phyloP scores from a whole-genome alignment of 1,284 basidiomycete genomes.

The Trametes pubescens region DNA sequence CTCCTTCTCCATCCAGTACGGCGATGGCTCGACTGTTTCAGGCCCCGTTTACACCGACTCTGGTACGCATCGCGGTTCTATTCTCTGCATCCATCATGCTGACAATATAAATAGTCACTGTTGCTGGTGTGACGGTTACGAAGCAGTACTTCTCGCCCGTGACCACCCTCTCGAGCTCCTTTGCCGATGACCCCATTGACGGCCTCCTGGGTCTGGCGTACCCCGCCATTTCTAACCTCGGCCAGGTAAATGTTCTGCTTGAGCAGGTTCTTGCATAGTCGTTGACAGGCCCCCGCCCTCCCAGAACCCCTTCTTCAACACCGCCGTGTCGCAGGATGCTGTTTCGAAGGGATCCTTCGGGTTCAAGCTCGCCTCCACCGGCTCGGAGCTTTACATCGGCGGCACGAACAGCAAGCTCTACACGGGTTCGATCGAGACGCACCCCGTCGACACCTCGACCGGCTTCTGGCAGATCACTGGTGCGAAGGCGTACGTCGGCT shows the following conservation, averaged over 20 bases:
- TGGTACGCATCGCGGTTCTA: slow-evolving; percentile 10
- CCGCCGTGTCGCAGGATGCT: slow-evolving; percentile 47
- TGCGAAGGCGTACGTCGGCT: slow-evolving; percentile 35
- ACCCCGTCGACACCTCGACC: slow-evolving; percentile 38
- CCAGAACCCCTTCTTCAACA: slow-evolving; percentile 51
- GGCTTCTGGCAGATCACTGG: slow-evolving; percentile 43
- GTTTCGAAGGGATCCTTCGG: slow-evolving; percentile 52
- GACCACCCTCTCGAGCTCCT: slow-evolving; percentile 36
- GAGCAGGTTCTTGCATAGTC: background rate
- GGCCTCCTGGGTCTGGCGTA: slow-evolving; percentile 44
- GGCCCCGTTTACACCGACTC: slow-evolving; percentile 52
- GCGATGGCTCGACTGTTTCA: slow-evolving; percentile 51
- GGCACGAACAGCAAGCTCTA: slow-evolving; percentile 49
- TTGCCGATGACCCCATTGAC: slow-evolving; percentile 37
- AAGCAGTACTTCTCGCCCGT: slow-evolving; percentile 40
- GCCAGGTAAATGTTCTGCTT: slow-evolving; percentile 22
- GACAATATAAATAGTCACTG: slow-evolving; percentile 33
- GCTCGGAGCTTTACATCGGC: slow-evolving; percentile 62
- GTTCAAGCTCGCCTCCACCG: slow-evolving; percentile 57
- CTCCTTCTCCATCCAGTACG: slow-evolving; percentile 51
- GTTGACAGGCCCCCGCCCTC: background rate
- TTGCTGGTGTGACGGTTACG: slow-evolving; percentile 35
- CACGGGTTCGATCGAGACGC: slow-evolving; percentile 51
- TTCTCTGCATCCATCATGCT: too few species aligned
- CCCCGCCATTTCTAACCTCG: slow-evolving; percentile 37